phyloP scores from a whole-genome alignment of 192 early-diverging fungal species.

The Gamsiella multidivaricata region DNA sequence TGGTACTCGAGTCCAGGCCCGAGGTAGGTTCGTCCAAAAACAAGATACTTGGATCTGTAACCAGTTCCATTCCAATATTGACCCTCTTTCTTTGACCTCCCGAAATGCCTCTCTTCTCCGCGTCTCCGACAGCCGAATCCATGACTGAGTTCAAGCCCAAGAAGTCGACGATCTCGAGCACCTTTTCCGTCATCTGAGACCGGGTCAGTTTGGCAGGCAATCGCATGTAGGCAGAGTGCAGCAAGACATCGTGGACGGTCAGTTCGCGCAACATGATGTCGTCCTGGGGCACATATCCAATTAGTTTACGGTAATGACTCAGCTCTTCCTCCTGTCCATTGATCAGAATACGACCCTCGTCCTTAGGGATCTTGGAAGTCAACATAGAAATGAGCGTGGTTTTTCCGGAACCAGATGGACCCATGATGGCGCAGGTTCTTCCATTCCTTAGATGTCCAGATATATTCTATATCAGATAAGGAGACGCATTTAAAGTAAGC shows the following conservation, averaged over 20 bases:
- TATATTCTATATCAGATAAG: slow-evolving; percentile 63
- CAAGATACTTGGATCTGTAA: slow-evolving; percentile 66
- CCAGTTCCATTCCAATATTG: slow-evolving; percentile 81
- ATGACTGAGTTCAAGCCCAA: slow-evolving; percentile 67
- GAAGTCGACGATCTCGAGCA: slow-evolving; percentile 66
- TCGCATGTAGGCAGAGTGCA: slow-evolving; percentile 77
- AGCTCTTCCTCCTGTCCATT: slow-evolving; percentile 70
- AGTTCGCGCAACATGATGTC: slow-evolving; percentile 72
- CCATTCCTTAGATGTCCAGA: slow-evolving; percentile 65
- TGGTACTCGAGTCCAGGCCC: slow-evolving; percentile 74
- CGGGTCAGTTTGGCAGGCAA: slow-evolving; percentile 56
- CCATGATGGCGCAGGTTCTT: slow-evolving; percentile 70
- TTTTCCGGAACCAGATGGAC: slow-evolving; percentile 68
- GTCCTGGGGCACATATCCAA: slow-evolving; percentile 82
- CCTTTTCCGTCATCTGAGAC: slow-evolving; percentile 63
- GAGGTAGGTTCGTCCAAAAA: slow-evolving; percentile 80
- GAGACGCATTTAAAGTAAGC: no score
- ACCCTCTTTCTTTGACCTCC: slow-evolving; percentile 82
- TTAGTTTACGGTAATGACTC: slow-evolving; percentile 70
- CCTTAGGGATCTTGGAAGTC: slow-evolving; percentile 68
- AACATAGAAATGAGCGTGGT: slow-evolving; percentile 72
- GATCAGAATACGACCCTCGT: slow-evolving; percentile 63
- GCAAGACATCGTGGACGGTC: slow-evolving; percentile 71
- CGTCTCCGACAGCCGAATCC: slow-evolving; percentile 67
- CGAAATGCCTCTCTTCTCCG: slow-evolving; percentile 72